Conservation (phyloP, 2,329 filamentous ascomycete species). For the Didymella exigua region DNA sequence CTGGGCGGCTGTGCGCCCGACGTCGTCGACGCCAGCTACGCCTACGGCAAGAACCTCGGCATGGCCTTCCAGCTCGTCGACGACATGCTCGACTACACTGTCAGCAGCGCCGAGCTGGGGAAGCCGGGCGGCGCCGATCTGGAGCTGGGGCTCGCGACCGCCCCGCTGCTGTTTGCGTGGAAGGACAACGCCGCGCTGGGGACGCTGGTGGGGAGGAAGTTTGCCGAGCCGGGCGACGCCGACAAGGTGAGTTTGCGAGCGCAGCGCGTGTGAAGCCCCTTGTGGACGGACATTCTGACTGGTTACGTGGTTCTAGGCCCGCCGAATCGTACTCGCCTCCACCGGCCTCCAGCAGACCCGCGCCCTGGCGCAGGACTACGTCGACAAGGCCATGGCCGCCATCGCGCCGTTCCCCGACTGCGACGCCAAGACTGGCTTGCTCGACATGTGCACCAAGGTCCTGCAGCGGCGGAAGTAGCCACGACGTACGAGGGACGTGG, state of each 20-base stretch:
- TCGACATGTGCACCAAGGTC: slow-evolving; percentile 94
- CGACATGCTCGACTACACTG: slow-evolving; percentile 96
- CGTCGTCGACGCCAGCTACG: slow-evolving; percentile 88
- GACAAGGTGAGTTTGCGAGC: slow-evolving; percentile 58
- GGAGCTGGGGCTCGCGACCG: slow-evolving; percentile 90
- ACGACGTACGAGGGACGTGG: background rate
- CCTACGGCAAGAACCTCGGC: slow-evolving; percentile 91
- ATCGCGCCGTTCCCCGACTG: slow-evolving; percentile 87
- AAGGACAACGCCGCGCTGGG: slow-evolving; percentile 85
- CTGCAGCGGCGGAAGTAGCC: slow-evolving; percentile 80
- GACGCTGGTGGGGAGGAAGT: slow-evolving; percentile 88
- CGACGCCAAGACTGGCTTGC: slow-evolving; percentile 87
- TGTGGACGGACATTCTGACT: slow-evolving; percentile 28
- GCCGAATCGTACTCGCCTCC: slow-evolving; percentile 80
- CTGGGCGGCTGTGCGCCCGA: slow-evolving; percentile 76
- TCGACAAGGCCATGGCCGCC: slow-evolving; percentile 83
- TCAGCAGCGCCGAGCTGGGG: slow-evolving; percentile 80
- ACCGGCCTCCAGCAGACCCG: slow-evolving; percentile 92
- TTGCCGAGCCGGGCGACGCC: slow-evolving; percentile 82
- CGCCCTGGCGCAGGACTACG: slow-evolving; percentile 87
- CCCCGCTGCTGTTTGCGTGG: slow-evolving; percentile 94
- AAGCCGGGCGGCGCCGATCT: slow-evolving; percentile 95
- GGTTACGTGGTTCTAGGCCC: slow-evolving; percentile 66
- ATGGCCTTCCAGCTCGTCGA: slow-evolving; percentile 97
- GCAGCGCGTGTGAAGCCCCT: background rate